Percentiles rank a stretch among this genome's conserved stretches.
Conservation (phyloP, 2,329 filamentous ascomycete genomes). For the Claviceps spartinae region DNA sequence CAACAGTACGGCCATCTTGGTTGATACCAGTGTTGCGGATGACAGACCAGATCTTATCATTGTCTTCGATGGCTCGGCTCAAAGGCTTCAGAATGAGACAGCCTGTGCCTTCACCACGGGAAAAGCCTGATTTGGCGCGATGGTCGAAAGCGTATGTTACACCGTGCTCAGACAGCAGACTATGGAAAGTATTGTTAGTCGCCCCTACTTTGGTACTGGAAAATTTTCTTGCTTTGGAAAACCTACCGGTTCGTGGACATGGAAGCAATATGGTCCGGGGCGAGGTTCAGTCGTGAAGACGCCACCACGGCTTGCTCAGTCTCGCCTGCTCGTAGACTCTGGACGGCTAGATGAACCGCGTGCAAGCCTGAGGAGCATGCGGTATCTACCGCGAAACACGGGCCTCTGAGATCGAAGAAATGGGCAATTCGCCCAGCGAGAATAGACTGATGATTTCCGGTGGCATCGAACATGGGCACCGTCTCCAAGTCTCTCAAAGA, state of each 20-base stretch:
- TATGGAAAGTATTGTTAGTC: neutral
- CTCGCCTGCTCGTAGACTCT: conserved; percentile 33
- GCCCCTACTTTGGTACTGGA: neutral
- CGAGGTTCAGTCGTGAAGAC: conserved; percentile 32
- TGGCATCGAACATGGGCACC: conserved; percentile 38
- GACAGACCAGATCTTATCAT: conserved; percentile 39
- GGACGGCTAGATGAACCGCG: conserved; percentile 35
- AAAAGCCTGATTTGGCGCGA: conserved; percentile 34
- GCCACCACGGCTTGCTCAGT: conserved; percentile 32
- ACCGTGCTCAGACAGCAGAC: conserved; percentile 1
- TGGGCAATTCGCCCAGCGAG: conserved; percentile 41
- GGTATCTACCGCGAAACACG: conserved; percentile 38
- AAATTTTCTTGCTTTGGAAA: neutral
- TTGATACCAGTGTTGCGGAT: conserved; percentile 38
- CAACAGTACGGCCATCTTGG: conserved; percentile 36
- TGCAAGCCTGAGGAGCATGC: conserved; percentile 38
- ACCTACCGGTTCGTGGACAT: conserved; percentile 12
- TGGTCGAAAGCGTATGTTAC: conserved; percentile 28
- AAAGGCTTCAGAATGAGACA: conserved; percentile 44
- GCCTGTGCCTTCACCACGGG: conserved; percentile 44
- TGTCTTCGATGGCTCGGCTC: conserved; percentile 38
- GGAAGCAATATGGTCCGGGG: conserved; percentile 24
- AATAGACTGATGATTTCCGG: conserved; percentile 36
- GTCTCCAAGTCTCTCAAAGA: conserved; percentile 29
- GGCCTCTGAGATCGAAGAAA: conserved; percentile 40